These are phyloP conservation scores for Lipomyces chichibuensis DNA, from an alignment of 805 yeast genomes.

Conservation along the genomic window DNA sequence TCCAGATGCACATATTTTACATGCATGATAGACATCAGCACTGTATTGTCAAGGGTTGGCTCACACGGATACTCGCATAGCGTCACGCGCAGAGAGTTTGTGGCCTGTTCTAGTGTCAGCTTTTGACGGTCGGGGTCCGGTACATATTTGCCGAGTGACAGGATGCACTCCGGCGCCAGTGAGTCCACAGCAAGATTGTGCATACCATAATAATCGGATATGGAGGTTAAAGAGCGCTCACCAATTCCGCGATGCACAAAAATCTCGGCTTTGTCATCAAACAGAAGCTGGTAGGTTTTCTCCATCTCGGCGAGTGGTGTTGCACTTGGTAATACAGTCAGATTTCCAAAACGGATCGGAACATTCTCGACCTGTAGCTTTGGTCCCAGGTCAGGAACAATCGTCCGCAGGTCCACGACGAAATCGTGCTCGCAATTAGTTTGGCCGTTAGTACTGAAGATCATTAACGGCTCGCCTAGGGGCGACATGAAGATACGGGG, in stretches of 20 bases:
- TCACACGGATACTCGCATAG: slow-evolving; percentile 32
- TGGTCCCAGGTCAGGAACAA: slow-evolving; percentile 20
- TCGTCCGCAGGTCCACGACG: slow-evolving; percentile 21
- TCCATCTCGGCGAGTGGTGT: background rate
- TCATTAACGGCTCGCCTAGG: slow-evolving; percentile 29
- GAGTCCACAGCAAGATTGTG: slow-evolving; percentile 16
- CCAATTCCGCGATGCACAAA: slow-evolving; percentile 22
- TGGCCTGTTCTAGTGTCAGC: slow-evolving; percentile 25
- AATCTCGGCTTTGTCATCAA: slow-evolving; percentile 17
- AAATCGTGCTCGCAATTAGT: slow-evolving; percentile 20
- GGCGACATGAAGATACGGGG: slow-evolving; percentile 29
- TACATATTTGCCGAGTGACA: slow-evolving; percentile 1
- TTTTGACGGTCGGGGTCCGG: background rate
- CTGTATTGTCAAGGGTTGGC: slow-evolving; percentile 34
- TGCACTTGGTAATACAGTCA: slow-evolving; percentile 16
- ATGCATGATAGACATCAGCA: slow-evolving; percentile 25
- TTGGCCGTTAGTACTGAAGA: slow-evolving; percentile 14
- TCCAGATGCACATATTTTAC: slow-evolving; percentile 10
- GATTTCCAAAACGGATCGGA: slow-evolving; percentile 18
- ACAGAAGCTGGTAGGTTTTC: slow-evolving; percentile 28
- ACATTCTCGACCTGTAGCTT: slow-evolving; percentile 17
- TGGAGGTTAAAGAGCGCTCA: slow-evolving; percentile 16
- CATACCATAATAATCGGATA: slow-evolving; percentile 17
- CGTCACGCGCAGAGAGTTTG: slow-evolving; percentile 31
- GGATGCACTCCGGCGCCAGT: slow-evolving; percentile 14